Evolutionary conservation across 2,329 filamentous ascomycete genomes (phyloP).

Genomic region (Teratosphaeria nubilosa): DNA sequence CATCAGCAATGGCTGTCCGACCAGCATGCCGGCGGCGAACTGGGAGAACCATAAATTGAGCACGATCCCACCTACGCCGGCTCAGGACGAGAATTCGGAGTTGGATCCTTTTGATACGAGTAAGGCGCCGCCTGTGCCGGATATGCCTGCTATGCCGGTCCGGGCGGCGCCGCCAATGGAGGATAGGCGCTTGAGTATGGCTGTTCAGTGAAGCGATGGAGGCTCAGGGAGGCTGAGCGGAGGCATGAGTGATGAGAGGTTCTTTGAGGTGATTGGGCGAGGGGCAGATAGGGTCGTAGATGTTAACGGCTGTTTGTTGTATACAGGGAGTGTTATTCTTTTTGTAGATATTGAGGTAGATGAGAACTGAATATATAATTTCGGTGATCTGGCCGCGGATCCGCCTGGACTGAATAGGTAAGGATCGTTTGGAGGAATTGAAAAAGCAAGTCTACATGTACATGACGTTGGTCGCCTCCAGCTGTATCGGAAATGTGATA

Average conservation of each 20-base stretch:
- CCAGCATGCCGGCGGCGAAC: constrained; percentile 26
- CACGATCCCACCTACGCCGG: constrained; percentile 34
- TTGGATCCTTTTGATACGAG: constrained; percentile 30
- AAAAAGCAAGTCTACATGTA: too few relatives aligned
- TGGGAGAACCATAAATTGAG: constrained; percentile 24
- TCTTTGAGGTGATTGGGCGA: neutral
- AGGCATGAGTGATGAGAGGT: neutral
- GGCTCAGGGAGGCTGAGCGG: neutral
- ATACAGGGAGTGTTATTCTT: neutral
- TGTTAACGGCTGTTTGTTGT: neutral
- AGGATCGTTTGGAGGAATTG: too few relatives aligned
- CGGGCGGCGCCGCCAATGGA: neutral
- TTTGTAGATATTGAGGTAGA: neutral
- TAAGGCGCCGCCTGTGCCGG: constrained; percentile 12
- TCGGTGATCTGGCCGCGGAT: too few relatives aligned
- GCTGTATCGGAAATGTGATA: too few relatives aligned
- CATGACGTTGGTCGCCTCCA: too few relatives aligned
- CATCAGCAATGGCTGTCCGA: constrained; percentile 29
- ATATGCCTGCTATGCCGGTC: constrained; percentile 10
- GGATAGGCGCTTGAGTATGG: constrained; percentile 1
- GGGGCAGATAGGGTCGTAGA: neutral
- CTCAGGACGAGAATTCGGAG: constrained; percentile 17
- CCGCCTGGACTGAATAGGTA: neutral
- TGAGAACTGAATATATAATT: neutral
- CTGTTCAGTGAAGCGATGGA: neutral